These are phyloP conservation scores for Gnetum montanum DNA, from an alignment of 75 land plant genomes.

Conservation along the genomic window DNA sequence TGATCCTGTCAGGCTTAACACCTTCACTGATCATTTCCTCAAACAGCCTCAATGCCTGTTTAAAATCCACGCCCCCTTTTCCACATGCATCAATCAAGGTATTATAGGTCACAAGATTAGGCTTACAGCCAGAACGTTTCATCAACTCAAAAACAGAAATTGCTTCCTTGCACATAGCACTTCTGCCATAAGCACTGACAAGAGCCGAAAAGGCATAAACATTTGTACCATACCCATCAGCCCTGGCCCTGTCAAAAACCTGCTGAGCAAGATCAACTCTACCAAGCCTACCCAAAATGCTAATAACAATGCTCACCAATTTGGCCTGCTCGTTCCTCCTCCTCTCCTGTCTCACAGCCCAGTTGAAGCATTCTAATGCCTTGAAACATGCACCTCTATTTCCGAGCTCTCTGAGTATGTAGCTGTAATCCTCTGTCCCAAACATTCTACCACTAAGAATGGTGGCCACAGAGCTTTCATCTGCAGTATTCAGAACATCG, in stretches of 20 bases:
- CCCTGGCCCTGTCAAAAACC: slow-evolving; percentile 42
- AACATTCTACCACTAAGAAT: slow-evolving; percentile 35
- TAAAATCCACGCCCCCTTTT: slow-evolving; percentile 73
- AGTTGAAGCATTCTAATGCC: slow-evolving; percentile 63
- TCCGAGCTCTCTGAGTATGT: slow-evolving; percentile 76
- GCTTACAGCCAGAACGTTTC: slow-evolving; percentile 66
- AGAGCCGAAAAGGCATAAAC: slow-evolving; percentile 82
- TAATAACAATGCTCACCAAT: slow-evolving; percentile 68
- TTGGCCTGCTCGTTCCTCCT: slow-evolving; percentile 49
- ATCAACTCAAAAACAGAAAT: slow-evolving; percentile 60
- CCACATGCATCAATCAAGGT: slow-evolving; percentile 93
- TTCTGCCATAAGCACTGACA: slow-evolving; percentile 81
- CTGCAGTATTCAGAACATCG: slow-evolving; percentile 13
- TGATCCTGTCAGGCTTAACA: slow-evolving; percentile 83
- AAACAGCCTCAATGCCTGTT: slow-evolving; percentile 38
- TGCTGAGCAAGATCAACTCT: slow-evolving; percentile 61
- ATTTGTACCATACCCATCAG: slow-evolving; percentile 73
- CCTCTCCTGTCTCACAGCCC: slow-evolving; percentile 46
- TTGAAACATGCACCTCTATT: slow-evolving; percentile 58
- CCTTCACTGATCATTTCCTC: slow-evolving; percentile 77
- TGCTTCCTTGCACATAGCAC: slow-evolving; percentile 61
- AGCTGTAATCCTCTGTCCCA: slow-evolving; percentile 66
- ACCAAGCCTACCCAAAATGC: slow-evolving; percentile 75
- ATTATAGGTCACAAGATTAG: slow-evolving; percentile 83
- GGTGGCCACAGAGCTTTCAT: too few species aligned